Base-by-base conservation (phyloP, 306 rosid species). In the Ormosia emarginata region DNA sequence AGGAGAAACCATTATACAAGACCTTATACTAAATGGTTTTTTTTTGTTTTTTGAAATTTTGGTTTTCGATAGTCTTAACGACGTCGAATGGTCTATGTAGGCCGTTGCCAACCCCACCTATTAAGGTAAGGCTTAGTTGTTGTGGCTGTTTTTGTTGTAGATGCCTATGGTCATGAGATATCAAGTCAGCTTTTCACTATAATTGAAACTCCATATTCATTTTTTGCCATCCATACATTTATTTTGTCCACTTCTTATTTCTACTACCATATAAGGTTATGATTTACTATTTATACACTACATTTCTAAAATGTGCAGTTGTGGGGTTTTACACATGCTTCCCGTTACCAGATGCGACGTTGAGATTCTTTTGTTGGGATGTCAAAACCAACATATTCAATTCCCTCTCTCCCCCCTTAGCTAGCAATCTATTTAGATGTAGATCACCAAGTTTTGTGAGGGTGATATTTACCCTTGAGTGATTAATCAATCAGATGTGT, bases 241-340 rank as follows among this genome's bases (percentile, higher is more conserved):
- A 7, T 7, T 40, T 47, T 34, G 13, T 18, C 8, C 13, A 50
- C 6, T 37, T 37, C 6, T 37, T 37, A 41, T 56, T 81, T 61
- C 39, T 44, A 12, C 53, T 8, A 5, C 57, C 41, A 13, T 66
- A 57, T 30, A 43, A 52, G 64, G 36, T 7, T 34, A 13, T 33
- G 44, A 40, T 39, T 39, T 15, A 29, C 32, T 29, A 11, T 13
- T 76, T 40, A 61, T 30, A 50, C 37, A 18, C 18, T 68, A 56
- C 49, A 7, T 81, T 82, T 77, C 12, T 76, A 57, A 7, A 44
- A 11, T 63, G 37, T 88, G 93, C 96, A 94, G 98, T 85, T 92
- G 37, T 92, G 98, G 98, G 97, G 97, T 71, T 94, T 94, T 55
- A 84, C 86, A 4, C 94, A 94, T 82, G 86, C 90, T 33, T 94